These are phyloP conservation scores for Ophiobolus disseminans DNA, from an alignment of 2,329 filamentous ascomycete species.

Conservation along the genomic window DNA sequence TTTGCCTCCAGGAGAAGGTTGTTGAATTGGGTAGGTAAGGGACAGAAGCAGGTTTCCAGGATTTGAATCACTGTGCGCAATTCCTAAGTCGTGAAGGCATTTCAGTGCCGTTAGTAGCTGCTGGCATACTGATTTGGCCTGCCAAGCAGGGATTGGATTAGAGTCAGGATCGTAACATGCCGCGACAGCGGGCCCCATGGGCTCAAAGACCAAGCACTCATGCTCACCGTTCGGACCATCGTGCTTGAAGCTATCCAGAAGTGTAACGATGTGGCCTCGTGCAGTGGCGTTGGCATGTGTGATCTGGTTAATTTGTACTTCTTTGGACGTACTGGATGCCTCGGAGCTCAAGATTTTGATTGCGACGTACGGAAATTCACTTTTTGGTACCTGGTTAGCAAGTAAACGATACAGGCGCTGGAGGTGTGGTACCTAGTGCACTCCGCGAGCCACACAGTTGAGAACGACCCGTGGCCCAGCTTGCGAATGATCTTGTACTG, in stretches of 20 bases:
- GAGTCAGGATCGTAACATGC: conserved; percentile 7
- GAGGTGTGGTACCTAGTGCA: conserved; percentile 10
- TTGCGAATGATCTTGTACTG: conserved; percentile 25
- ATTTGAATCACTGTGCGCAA: conserved; percentile 14
- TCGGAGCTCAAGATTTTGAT: conserved; percentile 16
- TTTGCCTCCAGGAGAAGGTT: conserved; percentile 10
- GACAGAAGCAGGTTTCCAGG: conserved; percentile 13
- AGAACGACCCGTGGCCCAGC: conserved; percentile 20
- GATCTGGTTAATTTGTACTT: conserved; percentile 11
- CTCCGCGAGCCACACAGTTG: conserved; percentile 25
- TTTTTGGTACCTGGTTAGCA: conserved; percentile 9
- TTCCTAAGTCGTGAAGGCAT: conserved; percentile 13
- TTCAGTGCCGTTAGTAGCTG: conserved; percentile 13
- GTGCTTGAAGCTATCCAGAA: conserved; percentile 13
- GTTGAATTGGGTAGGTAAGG: conserved; percentile 10
- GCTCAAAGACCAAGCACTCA: conserved; percentile 15
- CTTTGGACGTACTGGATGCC: conserved; percentile 7
- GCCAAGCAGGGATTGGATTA: conserved; percentile 13
- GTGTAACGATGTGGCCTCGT: conserved; percentile 2
- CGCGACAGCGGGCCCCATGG: conserved; percentile 11
- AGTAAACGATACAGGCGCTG: conserved; percentile 7
- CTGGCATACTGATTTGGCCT: conserved; percentile 12
- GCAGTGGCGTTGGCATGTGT: conserved; percentile 10
- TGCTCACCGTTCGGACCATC: conserved; percentile 13
- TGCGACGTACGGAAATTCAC: conserved; percentile 11